Evolutionary conservation across 139 green algal genomes (phyloP).

Genomic region (Volvox africanus): DNA sequence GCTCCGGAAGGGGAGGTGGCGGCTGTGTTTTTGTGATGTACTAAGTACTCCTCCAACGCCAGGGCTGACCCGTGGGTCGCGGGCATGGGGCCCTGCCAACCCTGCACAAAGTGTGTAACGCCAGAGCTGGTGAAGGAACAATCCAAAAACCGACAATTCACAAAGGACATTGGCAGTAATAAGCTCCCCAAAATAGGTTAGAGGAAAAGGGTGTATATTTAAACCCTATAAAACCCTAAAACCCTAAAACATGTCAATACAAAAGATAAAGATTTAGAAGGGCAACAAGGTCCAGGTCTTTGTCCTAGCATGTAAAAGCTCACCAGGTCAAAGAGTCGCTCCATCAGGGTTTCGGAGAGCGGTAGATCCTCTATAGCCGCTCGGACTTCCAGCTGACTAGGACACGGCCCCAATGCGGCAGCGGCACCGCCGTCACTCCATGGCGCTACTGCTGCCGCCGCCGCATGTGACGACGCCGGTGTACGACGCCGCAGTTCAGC

Average conservation of each 20-base stretch:
- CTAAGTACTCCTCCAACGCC: slow-evolving; percentile 26
- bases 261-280: no score
- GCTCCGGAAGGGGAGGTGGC: neutral
- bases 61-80: slow-evolving; percentile 13
- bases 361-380: slow-evolving; percentile 26
- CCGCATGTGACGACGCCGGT: neutral
- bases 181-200: no score
- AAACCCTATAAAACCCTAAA: no score
- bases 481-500: neutral
- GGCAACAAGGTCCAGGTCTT: no score
- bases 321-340: slow-evolving; percentile 27
- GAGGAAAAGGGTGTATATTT: no score
- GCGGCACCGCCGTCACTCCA: neutral
- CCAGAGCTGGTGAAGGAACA: no score
- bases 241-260: no score
- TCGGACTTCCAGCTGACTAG: slow-evolving; percentile 35
- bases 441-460: neutral
- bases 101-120: neutral
- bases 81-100: slow-evolving; percentile 34
- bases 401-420: neutral
- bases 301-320: no score
- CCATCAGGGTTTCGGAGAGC: slow-evolving; percentile 3
- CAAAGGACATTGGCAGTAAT: no score
- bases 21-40: neutral
- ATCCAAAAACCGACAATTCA: no score